Evolutionary conservation across 2,329 filamentous ascomycete genomes (phyloP).

Genomic region (Zopfia rhizophila): DNA sequence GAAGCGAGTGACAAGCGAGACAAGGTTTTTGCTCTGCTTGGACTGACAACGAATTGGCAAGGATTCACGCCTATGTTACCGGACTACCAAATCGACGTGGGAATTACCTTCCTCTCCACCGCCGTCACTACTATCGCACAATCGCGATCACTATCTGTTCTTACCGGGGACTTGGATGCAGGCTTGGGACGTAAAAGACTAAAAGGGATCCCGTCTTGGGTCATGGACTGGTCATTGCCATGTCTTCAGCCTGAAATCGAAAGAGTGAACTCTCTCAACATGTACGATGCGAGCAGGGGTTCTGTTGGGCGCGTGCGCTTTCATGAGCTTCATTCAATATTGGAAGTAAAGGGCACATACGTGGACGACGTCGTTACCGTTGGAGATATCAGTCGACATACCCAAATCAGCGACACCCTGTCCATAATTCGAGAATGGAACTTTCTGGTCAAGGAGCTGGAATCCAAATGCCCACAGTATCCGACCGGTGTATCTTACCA

Average conservation of each 20-base stretch:
- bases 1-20: conserved; percentile 33
- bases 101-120: conserved; percentile 16
- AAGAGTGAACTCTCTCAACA: conserved; percentile 23
- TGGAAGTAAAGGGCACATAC: conserved; percentile 22
- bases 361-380: conserved; percentile 20
- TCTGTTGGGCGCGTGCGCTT: conserved; percentile 10
- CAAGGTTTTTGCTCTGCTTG: conserved; percentile 31
- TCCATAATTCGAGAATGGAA: conserved; percentile 28
- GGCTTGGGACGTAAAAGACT: conserved; percentile 25
- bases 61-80: conserved; percentile 16
- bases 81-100: conserved; percentile 19
- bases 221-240: conserved; percentile 34
- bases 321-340: conserved; percentile 11
- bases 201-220: conserved; percentile 27
- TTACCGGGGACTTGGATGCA: conserved; percentile 29
- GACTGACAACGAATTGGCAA: conserved; percentile 29
- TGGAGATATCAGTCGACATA: conserved; percentile 28
- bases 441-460: conserved; percentile 8
- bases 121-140: conserved; percentile 18
- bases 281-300: conserved; percentile 25
- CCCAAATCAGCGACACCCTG: conserved; percentile 30
- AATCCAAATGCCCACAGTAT: conserved; percentile 7
- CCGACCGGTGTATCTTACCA: conserved; percentile 23
- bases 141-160: conserved; percentile 20
- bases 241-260: conserved; percentile 26